Percentiles rank a stretch among this genome's conserved stretches.
Conservation (phyloP, 805 yeast species). For the Sungouiozyma ichnusensis region DNA sequence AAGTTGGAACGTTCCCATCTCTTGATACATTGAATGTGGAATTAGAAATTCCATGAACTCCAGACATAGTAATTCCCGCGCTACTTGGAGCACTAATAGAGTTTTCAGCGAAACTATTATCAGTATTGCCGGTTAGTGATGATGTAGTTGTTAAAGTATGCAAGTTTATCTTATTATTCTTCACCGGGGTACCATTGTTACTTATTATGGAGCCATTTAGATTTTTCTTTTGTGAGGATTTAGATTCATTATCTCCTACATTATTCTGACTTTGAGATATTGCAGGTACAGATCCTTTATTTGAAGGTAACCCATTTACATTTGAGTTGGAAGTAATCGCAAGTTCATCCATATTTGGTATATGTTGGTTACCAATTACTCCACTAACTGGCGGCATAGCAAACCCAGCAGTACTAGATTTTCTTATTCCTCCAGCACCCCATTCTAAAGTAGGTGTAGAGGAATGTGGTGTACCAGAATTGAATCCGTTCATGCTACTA, state of each 20-base stretch:
- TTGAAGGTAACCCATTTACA: neutral
- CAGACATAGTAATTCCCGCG: neutral
- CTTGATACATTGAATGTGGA: neutral
- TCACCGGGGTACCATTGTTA: neutral
- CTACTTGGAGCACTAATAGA: neutral
- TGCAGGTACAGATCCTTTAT: neutral
- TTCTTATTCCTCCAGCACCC: slow-evolving; percentile 9
- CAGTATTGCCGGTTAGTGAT: neutral
- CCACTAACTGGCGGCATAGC: slow-evolving; percentile 6
- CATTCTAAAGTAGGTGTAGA: slow-evolving; percentile 26
- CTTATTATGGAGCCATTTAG: neutral
- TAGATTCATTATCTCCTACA: neutral
- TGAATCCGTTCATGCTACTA: slow-evolving; percentile 21
- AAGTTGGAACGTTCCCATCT: neutral
- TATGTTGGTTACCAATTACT: slow-evolving; percentile 7
- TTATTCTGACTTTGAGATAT: neutral
- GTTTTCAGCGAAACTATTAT: neutral
- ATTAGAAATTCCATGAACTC: neutral
- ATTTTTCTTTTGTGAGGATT: neutral
- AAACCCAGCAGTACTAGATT: slow-evolving; percentile 4
- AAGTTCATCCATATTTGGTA: slow-evolving; percentile 10
- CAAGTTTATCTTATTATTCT: neutral
- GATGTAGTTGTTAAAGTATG: neutral
- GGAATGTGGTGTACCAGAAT: slow-evolving; percentile 19
- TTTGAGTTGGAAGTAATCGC: slow-evolving; percentile 5